Conservation (phyloP, 2,329 filamentous ascomycete genomes). For the Ophiocordyceps sinensis region DNA sequence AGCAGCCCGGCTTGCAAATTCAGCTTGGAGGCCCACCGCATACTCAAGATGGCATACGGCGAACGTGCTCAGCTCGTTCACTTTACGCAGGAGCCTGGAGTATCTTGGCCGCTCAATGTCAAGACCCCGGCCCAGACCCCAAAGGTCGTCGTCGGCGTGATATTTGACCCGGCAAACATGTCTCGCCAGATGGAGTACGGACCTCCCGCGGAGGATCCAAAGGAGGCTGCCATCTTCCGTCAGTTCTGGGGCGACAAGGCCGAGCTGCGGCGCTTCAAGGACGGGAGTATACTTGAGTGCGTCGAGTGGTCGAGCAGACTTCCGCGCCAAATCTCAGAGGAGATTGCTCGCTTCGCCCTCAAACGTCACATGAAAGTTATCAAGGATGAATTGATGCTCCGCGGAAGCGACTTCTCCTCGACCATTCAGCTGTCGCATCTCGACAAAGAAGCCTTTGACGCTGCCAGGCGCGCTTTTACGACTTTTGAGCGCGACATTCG, state of each 20-base stretch:
- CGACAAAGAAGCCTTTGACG: constrained; percentile 48
- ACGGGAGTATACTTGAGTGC: constrained; percentile 86
- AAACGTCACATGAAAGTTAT: constrained; percentile 51
- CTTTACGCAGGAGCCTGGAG: constrained; percentile 26
- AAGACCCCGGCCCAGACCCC: constrained; percentile 10
- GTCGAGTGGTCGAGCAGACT: constrained; percentile 64
- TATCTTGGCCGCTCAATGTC: constrained; percentile 15
- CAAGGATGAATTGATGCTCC: constrained; percentile 36
- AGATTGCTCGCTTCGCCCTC: constrained; percentile 63
- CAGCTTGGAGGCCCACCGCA: constrained; percentile 44
- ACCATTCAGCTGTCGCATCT: constrained; percentile 30
- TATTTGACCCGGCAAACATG: constrained; percentile 60
- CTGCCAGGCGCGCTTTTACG: constrained; percentile 54
- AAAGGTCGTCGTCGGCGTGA: constrained; percentile 47
- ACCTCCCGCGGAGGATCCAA: constrained; percentile 71
- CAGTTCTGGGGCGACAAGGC: constrained; percentile 92
- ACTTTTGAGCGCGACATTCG: constrained; percentile 65
- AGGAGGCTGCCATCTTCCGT: constrained; percentile 67
- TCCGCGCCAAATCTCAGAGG: constrained; percentile 54
- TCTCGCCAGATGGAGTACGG: constrained; percentile 74
- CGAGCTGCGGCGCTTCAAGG: constrained; percentile 85
- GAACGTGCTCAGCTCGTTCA: constrained; percentile 59
- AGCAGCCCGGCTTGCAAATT: constrained; percentile 30
- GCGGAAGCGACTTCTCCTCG: constrained; percentile 35
- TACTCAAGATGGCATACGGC: constrained; percentile 57